Percentiles rank a stretch among this genome's conserved stretches.
phyloP scores from a whole-genome alignment of 352 stramenopile species.

The Thraustochytrium striatum region DNA sequence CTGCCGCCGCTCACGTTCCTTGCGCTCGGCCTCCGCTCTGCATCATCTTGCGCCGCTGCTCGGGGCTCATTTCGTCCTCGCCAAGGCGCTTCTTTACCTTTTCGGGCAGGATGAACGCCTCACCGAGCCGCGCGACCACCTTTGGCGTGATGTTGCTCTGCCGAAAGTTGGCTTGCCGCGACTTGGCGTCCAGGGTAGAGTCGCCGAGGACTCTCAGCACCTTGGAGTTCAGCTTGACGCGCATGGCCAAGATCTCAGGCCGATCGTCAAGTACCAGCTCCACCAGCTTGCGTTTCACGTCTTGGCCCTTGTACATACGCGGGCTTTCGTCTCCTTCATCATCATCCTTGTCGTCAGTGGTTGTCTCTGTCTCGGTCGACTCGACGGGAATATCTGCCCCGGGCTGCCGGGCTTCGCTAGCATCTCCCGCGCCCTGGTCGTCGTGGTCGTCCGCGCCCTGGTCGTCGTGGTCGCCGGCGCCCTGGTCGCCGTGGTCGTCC shows the following conservation, averaged over 20 bases:
- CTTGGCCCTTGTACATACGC: constrained; percentile 22
- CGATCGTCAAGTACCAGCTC: constrained; percentile 37
- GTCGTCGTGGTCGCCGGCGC: not conserved
- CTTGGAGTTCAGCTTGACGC: constrained; percentile 42
- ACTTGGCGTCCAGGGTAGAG: not conserved
- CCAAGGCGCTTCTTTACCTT: constrained; percentile 30
- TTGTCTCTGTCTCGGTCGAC: not conserved
- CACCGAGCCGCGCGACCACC: not conserved
- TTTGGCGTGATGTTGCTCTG: constrained; percentile 26
- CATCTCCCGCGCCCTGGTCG: not conserved
- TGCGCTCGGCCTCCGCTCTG: not conserved
- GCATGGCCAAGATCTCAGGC: constrained; percentile 16
- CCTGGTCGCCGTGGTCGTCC: not conserved
- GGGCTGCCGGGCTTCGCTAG: not conserved
- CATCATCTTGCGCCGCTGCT: constrained; percentile 27
- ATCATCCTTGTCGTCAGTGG: not conserved
- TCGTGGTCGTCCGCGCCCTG: not conserved
- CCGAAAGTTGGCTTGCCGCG: not conserved
- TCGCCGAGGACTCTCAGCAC: constrained; percentile 12
- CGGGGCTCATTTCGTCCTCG: not conserved
- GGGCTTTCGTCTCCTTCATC: constrained; percentile 5
- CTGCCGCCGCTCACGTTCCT: not conserved
- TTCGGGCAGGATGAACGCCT: constrained; percentile 31
- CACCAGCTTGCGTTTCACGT: constrained; percentile 37
- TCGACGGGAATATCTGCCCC: too few species aligned